Percentiles rank a stretch among this genome's conserved stretches.
Evolutionary conservation across 2,329 filamentous ascomycete species (phyloP).

Genomic region (Hirsutella thompsonii): DNA sequence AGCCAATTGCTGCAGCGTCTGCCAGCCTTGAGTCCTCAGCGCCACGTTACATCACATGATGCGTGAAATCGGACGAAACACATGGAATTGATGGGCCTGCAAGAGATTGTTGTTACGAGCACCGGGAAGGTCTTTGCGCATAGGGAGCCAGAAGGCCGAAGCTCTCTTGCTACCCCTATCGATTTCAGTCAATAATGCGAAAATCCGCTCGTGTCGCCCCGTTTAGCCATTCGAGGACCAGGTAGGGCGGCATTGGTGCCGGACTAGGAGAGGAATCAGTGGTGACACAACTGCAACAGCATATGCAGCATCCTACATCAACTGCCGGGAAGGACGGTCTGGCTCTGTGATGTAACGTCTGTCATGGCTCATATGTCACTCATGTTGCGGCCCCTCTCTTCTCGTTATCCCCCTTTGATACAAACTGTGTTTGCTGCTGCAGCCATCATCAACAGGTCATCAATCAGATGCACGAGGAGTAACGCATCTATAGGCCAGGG

Average conservation of each 20-base stretch:
- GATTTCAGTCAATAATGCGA: too few species aligned
- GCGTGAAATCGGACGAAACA: conserved; percentile 1
- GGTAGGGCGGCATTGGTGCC: too few species aligned
- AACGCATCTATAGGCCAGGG: background rate
- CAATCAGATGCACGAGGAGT: background rate
- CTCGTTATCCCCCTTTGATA: background rate
- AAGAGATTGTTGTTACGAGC: too few species aligned
- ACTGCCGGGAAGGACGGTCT: background rate
- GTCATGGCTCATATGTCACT: too few species aligned
- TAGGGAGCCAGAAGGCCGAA: too few species aligned
- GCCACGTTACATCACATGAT: conserved; percentile 1
- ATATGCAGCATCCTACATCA: too few species aligned
- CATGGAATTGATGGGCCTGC: background rate
- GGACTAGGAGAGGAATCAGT: too few species aligned
- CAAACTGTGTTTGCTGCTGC: background rate
- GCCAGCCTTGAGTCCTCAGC: background rate
- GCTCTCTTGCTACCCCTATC: too few species aligned
- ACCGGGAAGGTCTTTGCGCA: too few species aligned
- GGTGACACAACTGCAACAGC: too few species aligned
- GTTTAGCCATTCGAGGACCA: too few species aligned
- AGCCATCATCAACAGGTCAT: background rate
- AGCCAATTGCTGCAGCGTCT: background rate
- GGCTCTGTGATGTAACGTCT: background rate
- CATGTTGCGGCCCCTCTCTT: background rate
- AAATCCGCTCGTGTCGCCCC: too few species aligned